Base-by-base conservation (phyloP, 805 yeast genomes). In the Groenewaldozyma salmanticensis region DNA sequence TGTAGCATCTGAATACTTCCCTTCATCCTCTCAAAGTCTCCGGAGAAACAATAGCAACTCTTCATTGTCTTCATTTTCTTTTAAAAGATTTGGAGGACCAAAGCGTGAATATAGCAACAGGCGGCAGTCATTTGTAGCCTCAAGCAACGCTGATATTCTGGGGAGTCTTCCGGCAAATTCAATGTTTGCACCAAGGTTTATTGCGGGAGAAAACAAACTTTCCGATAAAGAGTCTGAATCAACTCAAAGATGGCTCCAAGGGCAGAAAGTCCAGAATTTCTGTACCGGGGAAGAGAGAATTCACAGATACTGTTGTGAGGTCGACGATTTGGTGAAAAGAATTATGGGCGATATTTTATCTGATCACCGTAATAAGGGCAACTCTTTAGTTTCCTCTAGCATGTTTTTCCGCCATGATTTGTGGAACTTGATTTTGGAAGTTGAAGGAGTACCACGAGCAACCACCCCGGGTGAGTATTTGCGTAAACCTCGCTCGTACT, bases 221-320 rank as follows among this genome's bases (percentile, higher is more conserved):
- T 51, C 57, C 4, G 66, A 61, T 39, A 49, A 57, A 16, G 66
- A 61, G 34, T 55, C 60, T 4, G 62, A 60, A 13, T 40, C 48
- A 0, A 57, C 60, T 4, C 33, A 43, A 27, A 43, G 49, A 18
- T 61, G 54, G 53, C 42, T 61, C 37, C 48, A 53, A 13, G 53
- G 54, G 9, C 53, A 54, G 42, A 51, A 54, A 2, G 54, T 57
- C 19, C 62, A 58, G 34, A 60, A 59, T 35, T 47, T 60, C 31
- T 53, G 63, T 33, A 53, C 49, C 4, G 59, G 60, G 9, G 66
- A 61, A 39, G 66, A 61, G 42, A 42, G 52, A n/a, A 51, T 61
- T 24, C 65, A 59, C 31, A 42, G 66, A 13, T 60, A 54, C 33
- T 51, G 56, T 34, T 57, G 60, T 31, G 66, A 61, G 40, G 45